Evolutionary conservation across 2,329 filamentous ascomycete genomes (phyloP).

Genomic region (Penicillium sp.): DNA sequence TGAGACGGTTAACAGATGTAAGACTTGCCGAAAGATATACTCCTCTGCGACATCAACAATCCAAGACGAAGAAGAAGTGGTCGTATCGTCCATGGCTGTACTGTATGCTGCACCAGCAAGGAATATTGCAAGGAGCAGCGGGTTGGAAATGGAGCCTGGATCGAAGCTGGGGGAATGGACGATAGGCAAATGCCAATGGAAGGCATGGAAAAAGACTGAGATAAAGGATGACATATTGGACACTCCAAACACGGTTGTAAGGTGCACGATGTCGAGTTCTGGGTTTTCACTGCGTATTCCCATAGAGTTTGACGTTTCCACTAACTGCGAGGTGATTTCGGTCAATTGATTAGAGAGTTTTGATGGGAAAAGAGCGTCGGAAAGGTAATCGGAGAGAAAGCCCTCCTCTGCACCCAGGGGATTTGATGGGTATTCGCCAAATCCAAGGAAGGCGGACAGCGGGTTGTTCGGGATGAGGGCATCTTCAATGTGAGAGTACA

Average conservation of each 20-base stretch:
- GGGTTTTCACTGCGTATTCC: not conserved
- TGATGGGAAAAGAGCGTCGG: constrained; percentile 18
- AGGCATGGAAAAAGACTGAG: constrained; percentile 31
- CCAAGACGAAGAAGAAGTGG: constrained; percentile 17
- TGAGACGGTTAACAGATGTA: constrained; percentile 16
- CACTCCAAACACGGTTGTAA: constrained; percentile 23
- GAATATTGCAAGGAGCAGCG: constrained; percentile 28
- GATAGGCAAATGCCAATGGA: constrained; percentile 33
- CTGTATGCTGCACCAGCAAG: constrained; percentile 29
- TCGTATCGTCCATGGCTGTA: constrained; percentile 16
- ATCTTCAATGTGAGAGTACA: constrained; percentile 29
- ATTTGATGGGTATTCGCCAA: constrained; percentile 13
- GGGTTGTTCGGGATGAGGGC: constrained; percentile 23
- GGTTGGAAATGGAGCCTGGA: constrained; percentile 24
- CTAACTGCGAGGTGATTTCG: constrained; percentile 25
- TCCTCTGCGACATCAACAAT: constrained; percentile 31
- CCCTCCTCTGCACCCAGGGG: constrained; percentile 13
- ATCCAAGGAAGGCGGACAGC: constrained; percentile 13
- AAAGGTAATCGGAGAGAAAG: constrained; percentile 14
- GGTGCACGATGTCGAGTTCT: constrained; percentile 16
- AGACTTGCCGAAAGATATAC: constrained; percentile 29
- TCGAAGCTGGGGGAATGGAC: constrained; percentile 34
- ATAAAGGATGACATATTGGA: constrained; percentile 29
- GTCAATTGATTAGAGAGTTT: constrained; percentile 26
- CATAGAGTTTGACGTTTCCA: constrained; percentile 32